These are phyloP conservation scores for Austroboletus eburneus DNA, from an alignment of 768 basidiomycete genomes.

Conservation along the genomic window DNA sequence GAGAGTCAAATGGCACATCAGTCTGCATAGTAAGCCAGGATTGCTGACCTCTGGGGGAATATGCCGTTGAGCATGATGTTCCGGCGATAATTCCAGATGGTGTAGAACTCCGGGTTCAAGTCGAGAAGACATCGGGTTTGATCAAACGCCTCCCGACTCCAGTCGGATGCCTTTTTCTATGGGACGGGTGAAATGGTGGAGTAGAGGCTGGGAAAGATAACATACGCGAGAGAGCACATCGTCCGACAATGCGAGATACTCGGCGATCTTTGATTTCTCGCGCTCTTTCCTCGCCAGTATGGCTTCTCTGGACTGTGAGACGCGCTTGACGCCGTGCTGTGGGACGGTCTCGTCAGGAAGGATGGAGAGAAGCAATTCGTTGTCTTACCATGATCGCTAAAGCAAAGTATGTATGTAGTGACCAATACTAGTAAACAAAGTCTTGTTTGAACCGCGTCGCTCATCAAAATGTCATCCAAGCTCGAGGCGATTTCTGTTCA, in stretches of 20 bases:
- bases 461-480: conserved; percentile 37
- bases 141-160: conserved; percentile 69
- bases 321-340: conserved; percentile 70
- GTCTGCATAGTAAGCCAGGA: background rate
- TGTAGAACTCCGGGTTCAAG: conserved; percentile 93
- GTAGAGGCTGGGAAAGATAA: background rate
- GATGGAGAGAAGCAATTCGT: background rate
- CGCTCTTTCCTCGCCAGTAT: conserved; percentile 63
- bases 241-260: conserved; percentile 65
- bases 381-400: conserved; percentile 28
- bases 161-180: conserved; percentile 70
- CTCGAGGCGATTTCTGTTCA: conserved; percentile 49
- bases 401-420: too few species aligned
- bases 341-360: conserved; percentile 2
- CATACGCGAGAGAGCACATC: conserved; percentile 64
- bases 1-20: conserved; percentile 13
- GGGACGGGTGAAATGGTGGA: background rate
- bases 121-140: conserved; percentile 74
- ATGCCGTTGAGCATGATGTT: conserved; percentile 69
- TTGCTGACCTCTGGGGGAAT: conserved; percentile 59
- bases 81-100: conserved; percentile 92
- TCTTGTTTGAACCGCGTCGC: background rate
- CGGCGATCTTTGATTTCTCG: conserved; percentile 71
- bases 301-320: conserved; percentile 52
- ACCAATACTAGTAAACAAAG: too few species aligned